phyloP scores from a whole-genome alignment of 2,329 filamentous ascomycete genomes.

The Phoma sp. region DNA sequence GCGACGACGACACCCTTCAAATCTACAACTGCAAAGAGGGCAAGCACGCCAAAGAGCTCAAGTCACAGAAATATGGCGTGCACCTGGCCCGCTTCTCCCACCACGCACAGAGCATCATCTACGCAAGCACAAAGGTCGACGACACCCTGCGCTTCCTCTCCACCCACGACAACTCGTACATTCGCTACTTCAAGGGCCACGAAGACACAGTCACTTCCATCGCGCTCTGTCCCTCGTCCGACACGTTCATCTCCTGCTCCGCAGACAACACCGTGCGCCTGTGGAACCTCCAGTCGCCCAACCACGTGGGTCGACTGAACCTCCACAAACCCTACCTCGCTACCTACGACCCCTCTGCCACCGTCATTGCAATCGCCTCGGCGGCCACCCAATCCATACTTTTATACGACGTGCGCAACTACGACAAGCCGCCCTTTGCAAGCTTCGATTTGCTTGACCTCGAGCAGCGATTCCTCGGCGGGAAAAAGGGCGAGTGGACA shows the following conservation, averaged over 20 bases:
- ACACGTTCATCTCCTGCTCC: constrained; percentile 91
- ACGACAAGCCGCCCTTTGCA: constrained; percentile 87
- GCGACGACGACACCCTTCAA: constrained; percentile 93
- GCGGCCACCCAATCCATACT: constrained; percentile 79
- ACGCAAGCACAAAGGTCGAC: constrained; percentile 94
- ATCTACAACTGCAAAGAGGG: constrained; percentile 94
- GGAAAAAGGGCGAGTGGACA: constrained; percentile 74
- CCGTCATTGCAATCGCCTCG: constrained; percentile 87
- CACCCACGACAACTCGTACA: constrained; percentile 94
- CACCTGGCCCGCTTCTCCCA: constrained; percentile 95
- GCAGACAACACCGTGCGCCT: constrained; percentile 89
- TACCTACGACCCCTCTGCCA: constrained; percentile 90
- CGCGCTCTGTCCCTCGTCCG: constrained; percentile 81
- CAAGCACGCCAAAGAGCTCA: constrained; percentile 83
- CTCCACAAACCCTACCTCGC: constrained; percentile 82
- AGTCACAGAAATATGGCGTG: constrained; percentile 96
- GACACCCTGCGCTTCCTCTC: constrained; percentile 86
- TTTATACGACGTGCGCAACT: constrained; percentile 93
- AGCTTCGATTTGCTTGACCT: constrained; percentile 80
- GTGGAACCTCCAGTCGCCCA: constrained; percentile 85
- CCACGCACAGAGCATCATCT: constrained; percentile 87
- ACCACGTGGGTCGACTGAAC: constrained; percentile 79
- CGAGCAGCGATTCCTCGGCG: constrained; percentile 54
- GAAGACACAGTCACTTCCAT: constrained; percentile 83
- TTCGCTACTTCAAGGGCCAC: constrained; percentile 95